A percentile compares a stretch with the other conserved stretches of the same genome.
Evolutionary conservation across 75 land plant species (phyloP).

Genomic region (Selaginella moellendorffii): DNA sequence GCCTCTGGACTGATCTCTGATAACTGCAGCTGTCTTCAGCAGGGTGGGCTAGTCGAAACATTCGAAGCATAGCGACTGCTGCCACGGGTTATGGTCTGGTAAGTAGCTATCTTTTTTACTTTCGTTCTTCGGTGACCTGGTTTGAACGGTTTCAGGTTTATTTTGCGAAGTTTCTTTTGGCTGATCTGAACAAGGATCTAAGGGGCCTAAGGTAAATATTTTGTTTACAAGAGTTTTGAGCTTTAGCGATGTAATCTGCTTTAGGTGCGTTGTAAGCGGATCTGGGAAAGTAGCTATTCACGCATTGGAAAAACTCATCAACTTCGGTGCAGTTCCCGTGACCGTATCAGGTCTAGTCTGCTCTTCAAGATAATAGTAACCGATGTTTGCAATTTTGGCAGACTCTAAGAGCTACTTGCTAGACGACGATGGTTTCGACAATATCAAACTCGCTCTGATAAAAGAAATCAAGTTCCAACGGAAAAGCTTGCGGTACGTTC

Average conservation of each 20-base stretch:
- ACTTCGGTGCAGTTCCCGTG: slow-evolving; percentile 82
- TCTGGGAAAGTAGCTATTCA: slow-evolving; percentile 95
- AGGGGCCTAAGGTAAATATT: slow-evolving; percentile 72
- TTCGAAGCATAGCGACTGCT: slow-evolving; percentile 48
- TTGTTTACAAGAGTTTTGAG: not conserved
- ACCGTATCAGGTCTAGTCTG: slow-evolving; percentile 64
- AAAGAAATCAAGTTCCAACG: slow-evolving; percentile 78
- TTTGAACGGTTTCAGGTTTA: slow-evolving; percentile 58
- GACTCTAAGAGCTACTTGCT: slow-evolving; percentile 88
- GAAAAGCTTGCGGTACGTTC: slow-evolving; percentile 67
- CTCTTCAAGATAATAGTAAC: not conserved
- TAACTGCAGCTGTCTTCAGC: slow-evolving; percentile 62
- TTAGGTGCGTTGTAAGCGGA: slow-evolving; percentile 92
- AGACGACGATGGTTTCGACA: slow-evolving; percentile 95
- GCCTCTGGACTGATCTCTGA: slow-evolving; percentile 6
- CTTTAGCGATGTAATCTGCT: not conserved
- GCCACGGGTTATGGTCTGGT: slow-evolving; percentile 99
- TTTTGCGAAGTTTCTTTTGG: slow-evolving; percentile 82
- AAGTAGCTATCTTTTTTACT: slow-evolving; percentile 2
- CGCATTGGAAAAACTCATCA: slow-evolving; percentile 81
- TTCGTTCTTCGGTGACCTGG: not conserved
- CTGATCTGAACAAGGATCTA: slow-evolving; percentile 79
- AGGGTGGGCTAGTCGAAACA: slow-evolving; percentile 83
- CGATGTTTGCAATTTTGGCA: no score
- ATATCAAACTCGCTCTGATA: slow-evolving; percentile 49